Base-by-base conservation (phyloP, 2,329 filamentous ascomycete genomes). In the Lachnum nothofagi region DNA sequence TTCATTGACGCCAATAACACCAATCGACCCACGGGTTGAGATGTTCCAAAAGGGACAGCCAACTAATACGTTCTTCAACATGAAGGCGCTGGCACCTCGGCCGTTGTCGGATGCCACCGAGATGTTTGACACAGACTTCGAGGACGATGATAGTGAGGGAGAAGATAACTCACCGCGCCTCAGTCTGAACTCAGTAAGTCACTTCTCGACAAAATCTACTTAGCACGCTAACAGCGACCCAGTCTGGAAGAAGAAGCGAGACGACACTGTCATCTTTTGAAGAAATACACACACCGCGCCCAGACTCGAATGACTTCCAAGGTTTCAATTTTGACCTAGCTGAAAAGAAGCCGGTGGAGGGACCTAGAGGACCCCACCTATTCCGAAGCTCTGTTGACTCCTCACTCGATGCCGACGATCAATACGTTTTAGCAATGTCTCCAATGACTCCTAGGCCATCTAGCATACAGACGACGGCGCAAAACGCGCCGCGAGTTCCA, bases 231-330 rank as follows among this genome's bases (percentile, higher is more conserved):
- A 51, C 29, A 45, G 27, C 25, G 35, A 39, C 34, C 19, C 60
- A 90, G 86, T 76, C 79, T 54, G 78, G 77, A 60, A 79, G 86
- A 61, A 81, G 80, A 51, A 94, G 88, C 72, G 82, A 91, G 64
- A 91, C 88, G 3, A 95, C 91, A 2, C 75, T 93, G 31, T 95
- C 90, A 5, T 91, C 88, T 1, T 90, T 86, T 61, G 89, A 94
- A 62, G 90, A 95, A 65, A 77, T 83, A 3, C 80, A 81, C 24
- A 95, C 91, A 22, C 91, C 91, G 16, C 78, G 80, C 54, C 85
- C 85, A 39, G 78, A 72, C 60, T 52, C 54, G 1, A 76, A 76
- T 57, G 75, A 79, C 55, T 77, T 80, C 52, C 76, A 75, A 54
- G 73, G 74, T 23, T 88, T 83, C 61, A 74, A 80, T 43, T 77